Percentiles rank a stretch among this genome's conserved stretches.
phyloP scores from a whole-genome alignment of 192 early-diverging fungal genomes.

The Oehlia diaphana region DNA sequence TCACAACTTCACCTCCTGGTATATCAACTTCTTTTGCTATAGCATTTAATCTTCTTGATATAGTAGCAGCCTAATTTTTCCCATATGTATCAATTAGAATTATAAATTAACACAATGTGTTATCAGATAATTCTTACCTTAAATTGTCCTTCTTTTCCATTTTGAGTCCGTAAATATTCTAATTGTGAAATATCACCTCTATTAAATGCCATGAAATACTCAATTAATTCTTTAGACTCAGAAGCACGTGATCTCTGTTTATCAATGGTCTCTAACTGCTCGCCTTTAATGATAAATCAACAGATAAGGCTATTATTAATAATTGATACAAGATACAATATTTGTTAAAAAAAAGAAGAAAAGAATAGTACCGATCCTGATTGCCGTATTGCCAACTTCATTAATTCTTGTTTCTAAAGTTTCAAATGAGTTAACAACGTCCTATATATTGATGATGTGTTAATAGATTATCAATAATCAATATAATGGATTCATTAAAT shows the following conservation, averaged over 20 bases:
- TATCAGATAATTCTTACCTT: slow-evolving; percentile 47
- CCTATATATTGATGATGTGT: slow-evolving; percentile 45
- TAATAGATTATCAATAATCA: background rate
- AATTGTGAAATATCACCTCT: slow-evolving; percentile 69
- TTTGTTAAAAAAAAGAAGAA: background rate
- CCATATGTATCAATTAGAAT: background rate
- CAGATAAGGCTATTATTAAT: background rate
- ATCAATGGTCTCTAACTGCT: slow-evolving; percentile 96
- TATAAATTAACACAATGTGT: background rate
- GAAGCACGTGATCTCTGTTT: slow-evolving; percentile 86
- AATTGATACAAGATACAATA: too few relatives aligned
- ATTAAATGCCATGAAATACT: slow-evolving; percentile 92
- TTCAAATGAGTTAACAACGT: slow-evolving; percentile 87
- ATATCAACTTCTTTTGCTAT: slow-evolving; percentile 83
- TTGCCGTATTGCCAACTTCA: slow-evolving; percentile 94
- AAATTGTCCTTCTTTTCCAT: slow-evolving; percentile 81
- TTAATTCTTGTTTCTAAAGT: slow-evolving; percentile 83
- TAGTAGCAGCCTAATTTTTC: slow-evolving; percentile 70
- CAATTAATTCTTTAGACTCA: slow-evolving; percentile 88
- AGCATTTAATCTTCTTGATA: slow-evolving; percentile 79
- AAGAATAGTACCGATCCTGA: slow-evolving; percentile 72
- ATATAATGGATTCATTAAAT: background rate
- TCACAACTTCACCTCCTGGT: slow-evolving; percentile 63
- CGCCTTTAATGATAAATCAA: slow-evolving; percentile 53
- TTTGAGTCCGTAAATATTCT: slow-evolving; percentile 68